phyloP scores from a whole-genome alignment of 257 asterid species.

The Solanum appendiculatum region DNA sequence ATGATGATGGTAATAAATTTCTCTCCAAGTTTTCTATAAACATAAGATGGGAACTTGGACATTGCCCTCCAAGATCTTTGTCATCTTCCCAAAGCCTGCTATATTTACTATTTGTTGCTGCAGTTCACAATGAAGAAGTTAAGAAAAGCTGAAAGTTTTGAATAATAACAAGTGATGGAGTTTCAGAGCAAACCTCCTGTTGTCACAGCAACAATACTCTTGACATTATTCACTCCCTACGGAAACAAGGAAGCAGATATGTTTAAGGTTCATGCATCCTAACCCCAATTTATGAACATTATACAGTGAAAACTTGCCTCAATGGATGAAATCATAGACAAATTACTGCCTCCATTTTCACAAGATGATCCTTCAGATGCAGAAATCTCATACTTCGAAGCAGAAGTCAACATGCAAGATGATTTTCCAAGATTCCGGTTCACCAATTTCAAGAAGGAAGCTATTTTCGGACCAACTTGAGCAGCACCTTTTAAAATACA shows the following conservation, averaged over 20 bases:
- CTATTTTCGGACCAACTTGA: constrained; percentile 25
- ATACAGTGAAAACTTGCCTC: constrained; percentile 3
- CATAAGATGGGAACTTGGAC: constrained; percentile 13
- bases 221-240: neutral
- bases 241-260: neutral
- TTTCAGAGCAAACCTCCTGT: neutral
- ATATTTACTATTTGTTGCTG: neutral
- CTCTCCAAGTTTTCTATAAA: constrained; percentile 39
- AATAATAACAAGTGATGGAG: neutral
- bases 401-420: neutral
- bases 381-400: neutral
- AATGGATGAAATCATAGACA: neutral
- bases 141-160: neutral
- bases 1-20: constrained; percentile 24
- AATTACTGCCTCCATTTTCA: neutral
- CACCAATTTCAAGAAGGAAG: constrained; percentile 25
- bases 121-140: neutral
- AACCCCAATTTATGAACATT: neutral
- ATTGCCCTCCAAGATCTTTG: constrained; percentile 33
- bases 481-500: constrained; percentile 13
- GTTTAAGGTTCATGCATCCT: neutral
- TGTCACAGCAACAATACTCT: neutral
- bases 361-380: neutral
- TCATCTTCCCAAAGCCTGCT: constrained; percentile 13
- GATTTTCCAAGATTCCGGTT: constrained; percentile 18